Evolutionary conservation across 202 grass and related monocot species (phyloP), one percentile per base, ranked within the genome.

Genomic region (Hordeum pubiflorum): DNA sequence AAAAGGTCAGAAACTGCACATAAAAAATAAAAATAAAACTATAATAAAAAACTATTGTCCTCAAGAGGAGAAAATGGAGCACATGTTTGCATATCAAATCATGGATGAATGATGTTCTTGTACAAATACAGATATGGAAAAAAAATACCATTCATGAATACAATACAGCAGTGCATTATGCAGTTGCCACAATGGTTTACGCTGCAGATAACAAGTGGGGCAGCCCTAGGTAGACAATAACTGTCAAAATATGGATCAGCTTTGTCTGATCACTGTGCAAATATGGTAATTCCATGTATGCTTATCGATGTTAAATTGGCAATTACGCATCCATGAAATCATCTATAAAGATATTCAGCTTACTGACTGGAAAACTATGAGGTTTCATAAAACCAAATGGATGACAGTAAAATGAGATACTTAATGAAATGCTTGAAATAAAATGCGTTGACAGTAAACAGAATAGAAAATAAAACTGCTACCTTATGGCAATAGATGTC

Each of bases 401-500:
- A 52, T 69, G 56, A 48, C 23, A 43, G 24, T 26, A 26, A 26
- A 26, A 26, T 26, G 24, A 26, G 24, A 22, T 58, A 60, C 55
- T 8, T 61, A 59, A n/a, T 38, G 4, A 18, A 41, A 24, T 55
- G 1, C 27, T 72, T 59, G 10, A 76, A 59, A 23, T 27, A 63
- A 48, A 74, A 37, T 20, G 36, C 26, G 50, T 52, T 82, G 17
- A 48, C 15, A 74, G 36, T 1, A 77, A 71, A 60, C 24, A 58
- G 0, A 65, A 60, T 56, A 38, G 26, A 57, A 56, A 80, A 40
- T 76, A 48, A 36, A 83, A 72, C 67, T 84, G 76, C 85, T 83
- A 88, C 92, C 90, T 95, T 98, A 72, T 98, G 96, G 87, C 92
- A 98, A 29, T 98, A 98, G 31, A 98, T 95, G 73, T 93, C 81